A percentile compares a stretch with the other conserved stretches of the same genome.
These are phyloP conservation scores for Penicillium pancosmium DNA, from an alignment of 495 filamentous ascomycete genomes.

Conservation along the genomic window DNA sequence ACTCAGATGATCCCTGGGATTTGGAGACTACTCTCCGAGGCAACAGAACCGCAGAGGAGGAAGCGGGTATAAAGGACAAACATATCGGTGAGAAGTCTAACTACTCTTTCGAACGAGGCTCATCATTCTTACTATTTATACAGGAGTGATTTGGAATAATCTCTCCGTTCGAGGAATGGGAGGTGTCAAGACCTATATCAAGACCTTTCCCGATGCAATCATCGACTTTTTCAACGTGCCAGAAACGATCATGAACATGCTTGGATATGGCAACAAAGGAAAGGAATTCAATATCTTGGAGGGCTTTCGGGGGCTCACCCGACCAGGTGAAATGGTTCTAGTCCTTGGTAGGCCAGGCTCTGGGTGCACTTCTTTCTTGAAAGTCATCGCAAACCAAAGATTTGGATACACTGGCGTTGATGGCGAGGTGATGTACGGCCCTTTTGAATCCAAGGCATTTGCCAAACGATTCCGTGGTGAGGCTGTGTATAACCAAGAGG, in stretches of 20 bases:
- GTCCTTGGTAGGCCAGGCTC: slow-evolving; percentile 85
- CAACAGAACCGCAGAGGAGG: slow-evolving; percentile 66
- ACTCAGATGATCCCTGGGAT: slow-evolving; percentile 65
- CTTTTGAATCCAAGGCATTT: slow-evolving; percentile 61
- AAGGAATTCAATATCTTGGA: slow-evolving; percentile 63
- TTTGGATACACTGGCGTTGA: slow-evolving; percentile 75
- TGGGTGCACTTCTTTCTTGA: slow-evolving; percentile 88
- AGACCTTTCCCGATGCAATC: slow-evolving; percentile 83
- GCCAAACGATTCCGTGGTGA: slow-evolving; percentile 75
- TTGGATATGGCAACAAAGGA: slow-evolving; percentile 63
- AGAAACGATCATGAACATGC: slow-evolving; percentile 57
- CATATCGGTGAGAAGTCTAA: slow-evolving; percentile 55
- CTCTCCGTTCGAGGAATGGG: slow-evolving; percentile 79
- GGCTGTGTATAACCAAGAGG: slow-evolving; percentile 84
- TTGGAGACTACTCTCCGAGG: slow-evolving; percentile 71
- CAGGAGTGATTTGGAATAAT: slow-evolving; percentile 75
- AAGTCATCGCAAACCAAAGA: slow-evolving; percentile 80
- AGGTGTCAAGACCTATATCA: slow-evolving; percentile 73
- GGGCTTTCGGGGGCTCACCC: slow-evolving; percentile 60
- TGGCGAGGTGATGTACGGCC: slow-evolving; percentile 80
- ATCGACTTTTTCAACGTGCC: slow-evolving; percentile 74
- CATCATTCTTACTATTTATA: not conserved
- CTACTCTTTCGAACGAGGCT: not conserved
- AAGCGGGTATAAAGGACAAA: slow-evolving; percentile 78
- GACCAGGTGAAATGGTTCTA: slow-evolving; percentile 87